Conservation (phyloP, 2,329 filamentous ascomycete genomes). For the Pyrenochaeta sp. region DNA sequence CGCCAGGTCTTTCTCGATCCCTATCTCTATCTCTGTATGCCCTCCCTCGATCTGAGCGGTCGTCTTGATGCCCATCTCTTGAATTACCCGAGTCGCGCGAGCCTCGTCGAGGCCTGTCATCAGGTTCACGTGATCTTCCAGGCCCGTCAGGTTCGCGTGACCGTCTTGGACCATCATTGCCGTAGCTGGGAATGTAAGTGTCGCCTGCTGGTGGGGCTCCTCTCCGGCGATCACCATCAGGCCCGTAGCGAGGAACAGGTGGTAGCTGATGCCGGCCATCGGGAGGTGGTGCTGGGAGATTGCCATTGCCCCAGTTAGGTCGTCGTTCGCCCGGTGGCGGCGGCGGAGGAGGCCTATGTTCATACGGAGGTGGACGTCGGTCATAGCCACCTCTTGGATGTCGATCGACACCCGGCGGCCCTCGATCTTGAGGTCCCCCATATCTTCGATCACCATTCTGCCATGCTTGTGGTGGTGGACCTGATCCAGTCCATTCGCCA, state of each 20-base stretch:
- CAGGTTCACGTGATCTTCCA: constrained; percentile 44
- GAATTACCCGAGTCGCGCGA: constrained; percentile 48
- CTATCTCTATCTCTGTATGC: constrained; percentile 27
- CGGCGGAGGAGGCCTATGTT: constrained; percentile 43
- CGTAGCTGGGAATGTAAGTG: constrained; percentile 57
- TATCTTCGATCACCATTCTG: constrained; percentile 47
- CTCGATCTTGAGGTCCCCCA: constrained; percentile 48
- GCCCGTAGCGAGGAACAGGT: constrained; percentile 44
- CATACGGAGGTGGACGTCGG: constrained; percentile 37
- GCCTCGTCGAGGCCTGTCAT: constrained; percentile 43
- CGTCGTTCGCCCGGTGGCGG: constrained; percentile 46
- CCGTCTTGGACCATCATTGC: constrained; percentile 37
- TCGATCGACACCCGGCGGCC: constrained; percentile 50
- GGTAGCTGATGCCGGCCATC: constrained; percentile 48
- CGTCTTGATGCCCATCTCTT: constrained; percentile 39
- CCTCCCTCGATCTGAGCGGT: constrained; percentile 39
- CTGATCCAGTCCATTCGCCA: constrained; percentile 64
- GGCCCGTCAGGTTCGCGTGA: constrained; percentile 44
- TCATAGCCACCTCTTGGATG: constrained; percentile 39
- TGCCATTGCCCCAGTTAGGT: constrained; percentile 44
- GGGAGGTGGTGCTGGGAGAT: constrained; percentile 47
- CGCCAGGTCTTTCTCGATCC: constrained; percentile 33
- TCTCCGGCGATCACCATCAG: constrained; percentile 33
- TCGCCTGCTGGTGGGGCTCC: constrained; percentile 43
- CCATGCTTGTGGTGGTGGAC: constrained; percentile 45